Base-by-base conservation (phyloP, 2,329 filamentous ascomycete species). In the Aureobasidium sp. region DNA sequence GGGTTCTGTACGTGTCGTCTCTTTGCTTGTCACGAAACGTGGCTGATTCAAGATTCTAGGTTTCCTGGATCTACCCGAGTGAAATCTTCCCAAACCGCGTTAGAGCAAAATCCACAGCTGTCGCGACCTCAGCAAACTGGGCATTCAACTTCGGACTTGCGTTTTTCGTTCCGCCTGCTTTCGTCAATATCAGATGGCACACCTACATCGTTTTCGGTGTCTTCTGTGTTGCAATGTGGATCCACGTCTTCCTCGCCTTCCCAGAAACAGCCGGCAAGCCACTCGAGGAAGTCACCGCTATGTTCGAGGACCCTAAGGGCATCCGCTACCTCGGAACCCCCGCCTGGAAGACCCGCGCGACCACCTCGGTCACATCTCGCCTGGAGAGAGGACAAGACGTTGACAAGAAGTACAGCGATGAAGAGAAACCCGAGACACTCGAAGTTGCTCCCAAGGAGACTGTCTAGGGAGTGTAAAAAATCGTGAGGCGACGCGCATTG, bases 71-170 rank as follows among this genome's bases (percentile, higher is more conserved):
- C 15, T 91, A 92, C 70, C 86, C 87, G 0, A 86, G 88, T 20
- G 90, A 92, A 75, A 85, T 90, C 3, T 90, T 86, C 85, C 88
- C 87, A 0, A 80, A 90, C 3, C 86, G 87, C 67, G 88, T 87
- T 0, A 84, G 88, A 40, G 88, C 87, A 3, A 86, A 82, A 3
- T 88, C 87, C 25, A 89, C 90, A 81, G 84, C 84, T 27, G 77
- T 90, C 48, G 81, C 87, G 0, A 84, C 87, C 3, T 79, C 87
- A 23, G 82, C 83, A 18, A 89, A 88, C 71, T 84, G 82, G 82
- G 58, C 60, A 38, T 53, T 67, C 33, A 59, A 59, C 55, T 59
- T 59, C 11, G 38, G 47, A 42, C 83, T 76, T 89, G 4, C 87
- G 7, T 36, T 8, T 36, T 36, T 36, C 13, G 33, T 7, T 36